phyloP scores from a whole-genome alignment of 2,329 filamentous ascomycete genomes.

The Metarhizium brunneum region DNA sequence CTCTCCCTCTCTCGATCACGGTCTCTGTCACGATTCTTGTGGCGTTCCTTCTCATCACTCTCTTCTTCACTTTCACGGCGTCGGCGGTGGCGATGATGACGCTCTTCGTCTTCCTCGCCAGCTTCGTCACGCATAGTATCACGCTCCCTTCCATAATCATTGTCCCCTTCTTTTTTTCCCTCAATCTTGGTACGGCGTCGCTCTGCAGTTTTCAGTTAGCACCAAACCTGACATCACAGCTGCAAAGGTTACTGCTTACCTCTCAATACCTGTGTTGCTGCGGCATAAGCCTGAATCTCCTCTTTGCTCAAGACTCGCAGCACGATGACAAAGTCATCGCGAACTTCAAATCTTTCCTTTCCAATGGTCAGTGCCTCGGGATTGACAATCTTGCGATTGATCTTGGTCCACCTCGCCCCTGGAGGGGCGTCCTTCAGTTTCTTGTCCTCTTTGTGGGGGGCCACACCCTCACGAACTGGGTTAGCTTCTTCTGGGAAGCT shows the following conservation, averaged over 20 bases:
- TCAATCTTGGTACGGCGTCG: constrained; percentile 24
- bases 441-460: constrained; percentile 82
- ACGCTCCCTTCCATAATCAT: constrained; percentile 18
- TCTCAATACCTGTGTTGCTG: constrained; percentile 72
- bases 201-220: constrained; percentile 13
- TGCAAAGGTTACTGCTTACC: constrained; percentile 38
- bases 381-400: constrained; percentile 80
- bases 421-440: constrained; percentile 61
- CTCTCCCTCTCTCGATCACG: neutral
- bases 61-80: constrained; percentile 17
- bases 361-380: constrained; percentile 76
- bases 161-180: constrained; percentile 26
- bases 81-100: constrained; percentile 22
- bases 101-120: constrained; percentile 14
- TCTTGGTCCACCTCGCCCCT: constrained; percentile 87
- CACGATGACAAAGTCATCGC: constrained; percentile 91
- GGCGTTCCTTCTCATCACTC: neutral
- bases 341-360: constrained; percentile 86
- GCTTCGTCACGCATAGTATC: constrained; percentile 13
- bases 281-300: constrained; percentile 81
- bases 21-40: constrained; percentile 2
- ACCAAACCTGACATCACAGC: neutral
- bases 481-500: constrained; percentile 83
- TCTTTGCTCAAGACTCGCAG: constrained; percentile 78
- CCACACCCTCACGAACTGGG: constrained; percentile 79